Evolutionary conservation across 2,329 filamentous ascomycete genomes (phyloP).

Genomic region (Colletotrichum phormii): DNA sequence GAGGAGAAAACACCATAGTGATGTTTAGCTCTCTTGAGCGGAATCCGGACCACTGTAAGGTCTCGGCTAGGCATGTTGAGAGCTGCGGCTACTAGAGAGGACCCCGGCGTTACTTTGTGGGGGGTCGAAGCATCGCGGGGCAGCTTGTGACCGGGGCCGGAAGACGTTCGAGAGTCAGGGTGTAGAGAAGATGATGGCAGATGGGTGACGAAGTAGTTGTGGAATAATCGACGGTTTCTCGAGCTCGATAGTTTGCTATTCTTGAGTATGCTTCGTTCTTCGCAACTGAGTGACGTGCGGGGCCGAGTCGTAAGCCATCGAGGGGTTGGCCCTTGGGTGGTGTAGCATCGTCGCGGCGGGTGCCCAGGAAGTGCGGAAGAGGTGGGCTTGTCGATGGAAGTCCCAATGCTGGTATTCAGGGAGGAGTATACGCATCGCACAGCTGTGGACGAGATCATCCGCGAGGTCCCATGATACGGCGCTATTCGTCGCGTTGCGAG

Average conservation of each 20-base stretch:
- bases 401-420: not conserved
- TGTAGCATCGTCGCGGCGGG: not conserved
- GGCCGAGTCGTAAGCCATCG: not conserved
- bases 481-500: constrained; percentile 28
- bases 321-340: not conserved
- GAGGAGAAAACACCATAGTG: constrained; percentile 88
- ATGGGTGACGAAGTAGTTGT: constrained; percentile 98
- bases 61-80: constrained; percentile 75
- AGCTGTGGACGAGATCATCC: not conserved
- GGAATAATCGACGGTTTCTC: constrained; percentile 69
- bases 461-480: constrained; percentile 13
- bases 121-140: constrained; percentile 87
- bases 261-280: not conserved
- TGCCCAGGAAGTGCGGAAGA: not conserved
- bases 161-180: constrained; percentile 77
- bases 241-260: not conserved
- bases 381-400: not conserved
- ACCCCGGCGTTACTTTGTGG: constrained; percentile 69
- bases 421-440: not conserved
- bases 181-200: constrained; percentile 93
- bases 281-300: not conserved
- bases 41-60: constrained; percentile 94
- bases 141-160: constrained; percentile 83
- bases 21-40: constrained; percentile 92
- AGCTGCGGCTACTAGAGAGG: constrained; percentile 68